These are phyloP conservation scores for Arabis alpina DNA, from an alignment of 345 rosid genomes.

Conservation along the genomic window DNA sequence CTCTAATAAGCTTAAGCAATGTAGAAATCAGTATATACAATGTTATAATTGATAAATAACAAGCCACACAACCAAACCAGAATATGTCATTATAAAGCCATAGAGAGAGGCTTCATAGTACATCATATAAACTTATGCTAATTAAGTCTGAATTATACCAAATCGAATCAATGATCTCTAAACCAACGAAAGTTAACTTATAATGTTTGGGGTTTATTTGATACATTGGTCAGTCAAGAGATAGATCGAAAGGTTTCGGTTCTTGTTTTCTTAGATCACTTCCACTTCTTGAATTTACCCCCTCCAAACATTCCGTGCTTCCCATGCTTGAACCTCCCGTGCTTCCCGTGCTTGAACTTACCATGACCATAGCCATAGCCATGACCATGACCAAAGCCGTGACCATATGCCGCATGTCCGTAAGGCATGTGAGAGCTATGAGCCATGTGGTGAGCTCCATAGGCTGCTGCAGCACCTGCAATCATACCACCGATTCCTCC, in stretches of 20 bases:
- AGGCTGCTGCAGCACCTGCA: constrained; percentile 93
- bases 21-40: neutral
- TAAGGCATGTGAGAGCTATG: constrained; percentile 50
- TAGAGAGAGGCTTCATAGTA: constrained; percentile 25
- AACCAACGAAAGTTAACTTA: constrained; percentile 18
- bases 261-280: constrained; percentile 45
- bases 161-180: constrained; percentile 30
- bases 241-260: neutral
- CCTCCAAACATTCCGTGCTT: constrained; percentile 82
- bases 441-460: constrained; percentile 60
- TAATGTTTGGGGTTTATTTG: constrained; percentile 30
- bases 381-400: constrained; percentile 37
- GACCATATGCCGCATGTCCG: constrained; percentile 45
- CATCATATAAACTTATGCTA: constrained; percentile 1
- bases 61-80: constrained; percentile 3
- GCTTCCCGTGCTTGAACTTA: constrained; percentile 57
- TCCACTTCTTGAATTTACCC: constrained; percentile 78
- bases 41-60: constrained; percentile 2
- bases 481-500: constrained; percentile 74
- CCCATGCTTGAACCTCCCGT: constrained; percentile 46
- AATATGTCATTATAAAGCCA: constrained; percentile 31
- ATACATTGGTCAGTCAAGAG: constrained; percentile 24
- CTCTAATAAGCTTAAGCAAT: constrained; percentile 11
- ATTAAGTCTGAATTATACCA: constrained; percentile 25
- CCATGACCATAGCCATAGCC: constrained; percentile 42